phyloP scores from a whole-genome alignment of 768 basidiomycete genomes.

The Kondoa malvinella region DNA sequence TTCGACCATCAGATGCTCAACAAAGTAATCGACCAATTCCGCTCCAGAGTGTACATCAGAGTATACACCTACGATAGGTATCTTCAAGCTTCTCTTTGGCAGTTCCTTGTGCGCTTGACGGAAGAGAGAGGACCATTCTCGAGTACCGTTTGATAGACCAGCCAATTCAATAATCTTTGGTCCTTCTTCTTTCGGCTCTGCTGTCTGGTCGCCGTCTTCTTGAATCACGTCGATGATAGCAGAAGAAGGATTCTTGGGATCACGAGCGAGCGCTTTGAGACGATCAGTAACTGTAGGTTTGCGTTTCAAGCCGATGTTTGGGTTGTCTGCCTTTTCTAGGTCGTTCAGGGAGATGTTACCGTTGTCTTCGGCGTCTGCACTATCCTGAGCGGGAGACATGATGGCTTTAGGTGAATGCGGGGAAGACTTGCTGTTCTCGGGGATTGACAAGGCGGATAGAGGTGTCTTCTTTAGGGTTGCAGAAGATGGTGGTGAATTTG shows the following conservation, averaged over 20 bases:
- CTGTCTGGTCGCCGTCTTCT: neutral
- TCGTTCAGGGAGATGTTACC: neutral
- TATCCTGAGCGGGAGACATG: conserved; percentile 3
- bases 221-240: neutral
- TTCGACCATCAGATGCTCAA: conserved; percentile 14
- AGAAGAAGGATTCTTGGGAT: neutral
- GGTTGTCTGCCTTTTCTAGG: neutral
- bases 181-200: neutral
- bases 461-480: neutral
- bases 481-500: neutral
- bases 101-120: neutral
- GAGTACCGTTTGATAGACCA: neutral
- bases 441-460: neutral
- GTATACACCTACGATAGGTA: conserved; percentile 16
- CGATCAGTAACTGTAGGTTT: neutral
- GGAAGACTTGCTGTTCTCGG: neutral
- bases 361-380: neutral
- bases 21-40: conserved; percentile 14
- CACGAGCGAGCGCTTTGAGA: neutral
- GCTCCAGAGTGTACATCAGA: conserved; percentile 16
- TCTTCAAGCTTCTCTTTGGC: conserved; percentile 7
- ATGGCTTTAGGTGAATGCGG: neutral
- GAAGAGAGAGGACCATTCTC: conserved; percentile 7
- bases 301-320: neutral
- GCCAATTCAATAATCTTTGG: conserved; percentile 4